Base-by-base conservation (phyloP, 1,284 basidiomycete species). In the Schizophyllum commune region DNA sequence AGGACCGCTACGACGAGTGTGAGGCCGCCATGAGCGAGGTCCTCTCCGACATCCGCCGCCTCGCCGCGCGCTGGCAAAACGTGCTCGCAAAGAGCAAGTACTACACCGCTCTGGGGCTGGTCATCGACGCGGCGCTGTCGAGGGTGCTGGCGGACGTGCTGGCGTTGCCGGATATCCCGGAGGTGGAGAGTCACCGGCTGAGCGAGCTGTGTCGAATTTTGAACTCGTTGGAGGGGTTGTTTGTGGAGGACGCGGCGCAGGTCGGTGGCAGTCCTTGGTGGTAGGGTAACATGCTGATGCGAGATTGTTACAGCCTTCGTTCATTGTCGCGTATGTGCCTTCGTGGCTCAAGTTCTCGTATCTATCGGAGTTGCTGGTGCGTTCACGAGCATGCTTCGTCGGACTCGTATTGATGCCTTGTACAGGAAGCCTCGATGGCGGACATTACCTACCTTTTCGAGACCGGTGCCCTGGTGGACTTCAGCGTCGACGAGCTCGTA, bases 341-440 rank as follows among this genome's bases (percentile, higher is more conserved):
- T 88, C 85, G n/a, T 98, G 94, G 95, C 82, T 96, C 68, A 96
- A 96, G 72, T 96, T 93, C 73, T 93, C 90, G 20, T 98, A 97
- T 73, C 79, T 96, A 1, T 91, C 91, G 1, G 94, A 97, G 72
- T 79, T 98, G 11, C 73, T 98, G 75, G 93, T 94, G 65, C 62
- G 89, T 79, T 62, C 9, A 33, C 58, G 17, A 51, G 56, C 52
- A 63, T 52, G 20, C 7, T 17, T 33, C 9, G 39, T 7, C 56
- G 32, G 7, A 39, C 34, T 17, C 15, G 55, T 58, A 11, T 55
- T 58, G 58, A 63, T 52, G 32, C 55, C 27, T 62, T 60, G 60
- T 27, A 60, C 65, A 93, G 92, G 91, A 94, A 73, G 94, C 93
- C 0, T 93, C 91, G n/a, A 85, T 98, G 70, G 91, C 86, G 34